Conservation (phyloP, 176 grass and related monocot species). For the Tuctoria greenei region DNA sequence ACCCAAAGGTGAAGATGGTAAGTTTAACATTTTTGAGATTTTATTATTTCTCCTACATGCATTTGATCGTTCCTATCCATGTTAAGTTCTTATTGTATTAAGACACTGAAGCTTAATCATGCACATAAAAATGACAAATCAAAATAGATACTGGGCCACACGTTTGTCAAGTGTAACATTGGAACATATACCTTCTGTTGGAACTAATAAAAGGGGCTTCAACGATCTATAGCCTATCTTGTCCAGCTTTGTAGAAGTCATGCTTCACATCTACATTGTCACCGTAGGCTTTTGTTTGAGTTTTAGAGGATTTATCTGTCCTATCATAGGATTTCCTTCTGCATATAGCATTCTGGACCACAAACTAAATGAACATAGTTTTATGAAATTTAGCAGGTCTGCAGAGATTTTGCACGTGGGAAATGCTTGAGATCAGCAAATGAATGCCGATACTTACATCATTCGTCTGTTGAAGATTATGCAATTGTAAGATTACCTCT, state of each 20-base stretch:
- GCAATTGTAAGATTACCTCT: slow-evolving; percentile 44
- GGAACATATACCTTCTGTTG: background rate
- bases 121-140: background rate
- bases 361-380: slow-evolving; percentile 14
- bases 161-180: background rate
- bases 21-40: slow-evolving; percentile 23
- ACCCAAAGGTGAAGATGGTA: slow-evolving; percentile 51
- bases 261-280: background rate
- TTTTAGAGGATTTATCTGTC: background rate
- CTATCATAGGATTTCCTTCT: slow-evolving; percentile 6
- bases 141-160: background rate
- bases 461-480: slow-evolving; percentile 49
- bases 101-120: background rate
- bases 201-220: background rate
- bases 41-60: slow-evolving; percentile 7
- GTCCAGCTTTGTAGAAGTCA: slow-evolving; percentile 1
- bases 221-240: background rate
- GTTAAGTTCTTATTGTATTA: slow-evolving; percentile 16
- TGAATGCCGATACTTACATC: slow-evolving; percentile 62
- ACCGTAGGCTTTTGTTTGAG: background rate
- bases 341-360: slow-evolving; percentile 16
- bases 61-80: background rate
- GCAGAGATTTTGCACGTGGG: slow-evolving; percentile 59
- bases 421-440: slow-evolving; percentile 65
- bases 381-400: slow-evolving; percentile 46